A percentile compares a stretch with the other conserved stretches of the same genome.
Conservation (phyloP, 805 yeast genomes). For the Candida ficus region DNA sequence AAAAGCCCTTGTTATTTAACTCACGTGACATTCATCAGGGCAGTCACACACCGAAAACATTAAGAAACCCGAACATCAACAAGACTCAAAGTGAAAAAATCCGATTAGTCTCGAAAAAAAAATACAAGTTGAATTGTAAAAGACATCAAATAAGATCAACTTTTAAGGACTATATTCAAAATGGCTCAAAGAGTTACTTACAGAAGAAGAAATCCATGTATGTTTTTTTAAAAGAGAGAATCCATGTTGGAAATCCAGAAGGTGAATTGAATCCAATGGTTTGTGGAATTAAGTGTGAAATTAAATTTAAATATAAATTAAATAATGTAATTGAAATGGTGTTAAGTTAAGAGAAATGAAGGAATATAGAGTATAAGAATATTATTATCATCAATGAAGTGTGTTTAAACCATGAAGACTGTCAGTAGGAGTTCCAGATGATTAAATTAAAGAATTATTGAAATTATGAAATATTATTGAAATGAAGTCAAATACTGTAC, state of each 20-base stretch:
- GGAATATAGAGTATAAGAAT: no score
- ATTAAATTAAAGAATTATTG: no score
- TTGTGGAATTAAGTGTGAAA: no score
- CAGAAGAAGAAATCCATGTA: constrained; percentile 99
- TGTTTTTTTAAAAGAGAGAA: constrained; percentile 33
- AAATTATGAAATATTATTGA: no score
- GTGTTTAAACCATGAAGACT: no score
- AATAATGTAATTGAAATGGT: no score
- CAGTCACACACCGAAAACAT: background rate
- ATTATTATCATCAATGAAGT: no score
- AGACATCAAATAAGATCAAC: constrained; percentile 2
- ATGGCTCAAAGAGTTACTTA: constrained; percentile 99
- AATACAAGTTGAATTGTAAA: constrained; percentile 5
- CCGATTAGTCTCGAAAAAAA: constrained; percentile 14
- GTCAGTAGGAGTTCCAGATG: no score
- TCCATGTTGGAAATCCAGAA: background rate
- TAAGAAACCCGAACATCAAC: constrained; percentile 9
- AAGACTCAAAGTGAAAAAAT: constrained; percentile 7
- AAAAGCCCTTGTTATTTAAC: no score
- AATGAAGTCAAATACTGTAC: no score
- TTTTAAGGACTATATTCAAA: constrained; percentile 27
- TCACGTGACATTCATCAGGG: constrained; percentile 9
- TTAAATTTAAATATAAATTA: background rate
- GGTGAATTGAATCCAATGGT: no score
- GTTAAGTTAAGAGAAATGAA: no score